phyloP scores from a whole-genome alignment of 2,329 filamentous ascomycete genomes.

The Lecanoromycetidae sp. region DNA sequence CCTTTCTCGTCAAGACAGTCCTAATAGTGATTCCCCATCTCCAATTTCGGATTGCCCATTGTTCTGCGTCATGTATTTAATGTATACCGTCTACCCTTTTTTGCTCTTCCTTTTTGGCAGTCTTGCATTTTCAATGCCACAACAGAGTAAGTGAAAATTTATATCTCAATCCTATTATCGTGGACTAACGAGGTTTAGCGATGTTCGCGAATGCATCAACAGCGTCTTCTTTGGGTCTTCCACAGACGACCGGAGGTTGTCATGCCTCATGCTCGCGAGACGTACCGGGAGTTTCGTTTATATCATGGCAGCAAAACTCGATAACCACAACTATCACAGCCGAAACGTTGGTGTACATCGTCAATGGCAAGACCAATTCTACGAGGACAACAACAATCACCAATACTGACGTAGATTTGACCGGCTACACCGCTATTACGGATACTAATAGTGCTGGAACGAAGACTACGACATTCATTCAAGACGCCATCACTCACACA shows the following conservation, averaged over 20 bases:
- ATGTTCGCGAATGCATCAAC: background rate
- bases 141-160: background rate
- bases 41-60: background rate
- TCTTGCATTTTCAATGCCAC: background rate
- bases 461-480: background rate
- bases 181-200: background rate
- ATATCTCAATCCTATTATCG: background rate
- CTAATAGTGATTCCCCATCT: background rate
- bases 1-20: background rate
- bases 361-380: conserved; percentile 5
- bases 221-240: background rate
- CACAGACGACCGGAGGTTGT: background rate
- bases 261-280: background rate
- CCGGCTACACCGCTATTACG: conserved; percentile 2
- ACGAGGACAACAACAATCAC: conserved; percentile 8
- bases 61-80: background rate
- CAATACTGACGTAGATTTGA: conserved; percentile 10
- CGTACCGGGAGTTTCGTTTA: background rate
- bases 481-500: background rate
- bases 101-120: background rate
- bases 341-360: conserved; percentile 6
- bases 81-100: background rate
- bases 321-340: conserved; percentile 7
- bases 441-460: conserved; percentile 4
- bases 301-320: background rate